Conservation (phyloP, 2,329 filamentous ascomycete genomes). For the Emmonsia crescens region DNA sequence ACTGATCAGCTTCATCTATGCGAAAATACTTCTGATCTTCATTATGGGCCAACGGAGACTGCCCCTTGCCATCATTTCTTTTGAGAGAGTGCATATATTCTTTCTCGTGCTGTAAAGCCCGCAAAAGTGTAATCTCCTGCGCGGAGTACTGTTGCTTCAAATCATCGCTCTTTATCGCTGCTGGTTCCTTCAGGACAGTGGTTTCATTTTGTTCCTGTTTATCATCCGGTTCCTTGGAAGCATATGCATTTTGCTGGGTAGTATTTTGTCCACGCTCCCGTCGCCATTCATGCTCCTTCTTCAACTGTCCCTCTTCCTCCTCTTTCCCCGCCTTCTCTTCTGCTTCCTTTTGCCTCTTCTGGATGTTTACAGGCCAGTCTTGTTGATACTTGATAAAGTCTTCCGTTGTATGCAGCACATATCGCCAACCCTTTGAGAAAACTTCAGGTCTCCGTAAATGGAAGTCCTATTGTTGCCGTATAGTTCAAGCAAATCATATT, state of each 20-base stretch:
- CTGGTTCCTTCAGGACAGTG: slow-evolving; percentile 17
- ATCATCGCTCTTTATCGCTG: slow-evolving; percentile 14
- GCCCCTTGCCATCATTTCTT: slow-evolving; percentile 34
- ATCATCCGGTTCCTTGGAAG: slow-evolving; percentile 12
- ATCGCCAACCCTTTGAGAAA: slow-evolving; percentile 40
- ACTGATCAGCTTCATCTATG: slow-evolving; percentile 42
- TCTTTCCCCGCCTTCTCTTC: slow-evolving; percentile 19
- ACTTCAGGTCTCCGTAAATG: slow-evolving; percentile 36
- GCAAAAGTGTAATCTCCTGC: slow-evolving; percentile 36
- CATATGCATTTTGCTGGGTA: slow-evolving; percentile 30
- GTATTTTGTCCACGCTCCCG: slow-evolving; percentile 21
- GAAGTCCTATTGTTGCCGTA: slow-evolving; percentile 26
- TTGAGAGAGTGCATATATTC: slow-evolving; percentile 32
- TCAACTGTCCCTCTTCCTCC: slow-evolving; percentile 13
- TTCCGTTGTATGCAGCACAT: slow-evolving; percentile 40
- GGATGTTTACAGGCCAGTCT: slow-evolving; percentile 39
- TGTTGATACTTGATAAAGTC: slow-evolving; percentile 40
- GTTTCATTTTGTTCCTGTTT: slow-evolving; percentile 11
- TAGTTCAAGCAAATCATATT: background rate
- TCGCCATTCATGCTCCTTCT: slow-evolving; percentile 21
- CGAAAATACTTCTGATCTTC: slow-evolving; percentile 18
- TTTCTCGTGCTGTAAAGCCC: slow-evolving; percentile 35
- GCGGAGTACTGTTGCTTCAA: slow-evolving; percentile 28
- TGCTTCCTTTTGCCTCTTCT: slow-evolving; percentile 26
- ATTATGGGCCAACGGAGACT: slow-evolving; percentile 26